Percentiles rank a stretch among this genome's conserved stretches.
phyloP scores from a whole-genome alignment of 2,329 filamentous ascomycete species.

The Claviceps digitariae region DNA sequence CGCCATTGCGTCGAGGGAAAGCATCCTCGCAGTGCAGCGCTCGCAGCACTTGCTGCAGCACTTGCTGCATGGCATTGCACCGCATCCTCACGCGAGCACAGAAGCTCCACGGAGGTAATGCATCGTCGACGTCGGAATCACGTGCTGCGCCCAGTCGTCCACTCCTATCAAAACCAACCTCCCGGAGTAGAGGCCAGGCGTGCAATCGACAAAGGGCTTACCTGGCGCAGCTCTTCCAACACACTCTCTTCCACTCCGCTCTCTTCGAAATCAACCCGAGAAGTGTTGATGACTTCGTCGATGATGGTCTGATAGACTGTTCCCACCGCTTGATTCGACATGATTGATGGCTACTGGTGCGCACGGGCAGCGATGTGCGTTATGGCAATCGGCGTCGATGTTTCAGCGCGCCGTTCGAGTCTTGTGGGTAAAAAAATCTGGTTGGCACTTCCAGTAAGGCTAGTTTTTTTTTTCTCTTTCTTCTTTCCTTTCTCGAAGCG shows the following conservation, averaged over 20 bases:
- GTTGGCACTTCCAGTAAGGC: too few species aligned
- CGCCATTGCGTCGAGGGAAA: not conserved
- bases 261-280: conserved; percentile 92
- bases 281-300: conserved; percentile 79
- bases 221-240: conserved; percentile 74
- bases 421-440: not conserved
- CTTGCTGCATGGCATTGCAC: not conserved
- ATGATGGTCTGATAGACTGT: conserved; percentile 67
- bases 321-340: conserved; percentile 53
- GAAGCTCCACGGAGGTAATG: not conserved
- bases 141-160: not conserved
- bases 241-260: conserved; percentile 81
- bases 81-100: not conserved
- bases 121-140: not conserved
- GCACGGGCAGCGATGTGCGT: conserved; percentile 4
- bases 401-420: not conserved
- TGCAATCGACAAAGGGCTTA: conserved; percentile 33
- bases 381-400: not conserved
- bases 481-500: not conserved
- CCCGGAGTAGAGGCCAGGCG: not conserved
- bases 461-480: too few species aligned
- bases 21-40: not conserved
- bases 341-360: conserved; percentile 18
- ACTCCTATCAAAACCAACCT: not conserved
- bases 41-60: not conserved